Conservation (phyloP, 2,329 filamentous ascomycete species). For the Aureobasidium sp. region DNA sequence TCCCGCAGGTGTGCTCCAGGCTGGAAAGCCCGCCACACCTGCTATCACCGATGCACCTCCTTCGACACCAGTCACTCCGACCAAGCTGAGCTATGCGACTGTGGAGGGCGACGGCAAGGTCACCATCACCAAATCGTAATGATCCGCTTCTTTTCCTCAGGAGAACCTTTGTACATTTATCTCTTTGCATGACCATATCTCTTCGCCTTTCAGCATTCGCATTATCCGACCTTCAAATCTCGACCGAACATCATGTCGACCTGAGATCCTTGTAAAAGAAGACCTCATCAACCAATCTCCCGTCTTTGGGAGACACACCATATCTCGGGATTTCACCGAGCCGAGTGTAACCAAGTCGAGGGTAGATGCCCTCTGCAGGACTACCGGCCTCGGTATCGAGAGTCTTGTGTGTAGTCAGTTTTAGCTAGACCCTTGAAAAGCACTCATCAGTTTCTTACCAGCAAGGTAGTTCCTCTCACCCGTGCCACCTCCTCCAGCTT, state of each 20-base stretch:
- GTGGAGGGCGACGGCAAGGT: conserved; percentile 24
- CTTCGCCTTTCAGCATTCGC: neutral
- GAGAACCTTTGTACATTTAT: conserved; percentile 4
- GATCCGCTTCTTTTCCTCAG: neutral
- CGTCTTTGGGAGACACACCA: conserved; percentile 38
- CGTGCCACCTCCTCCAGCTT: conserved; percentile 48
- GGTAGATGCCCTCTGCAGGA: conserved; percentile 46
- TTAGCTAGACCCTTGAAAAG: neutral
- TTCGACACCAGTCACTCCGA: conserved; percentile 17
- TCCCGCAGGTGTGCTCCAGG: conserved; percentile 61
- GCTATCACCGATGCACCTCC: conserved; percentile 29
- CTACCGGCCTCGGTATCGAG: conserved; percentile 46
- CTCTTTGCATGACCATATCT: neutral
- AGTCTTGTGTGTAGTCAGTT: conserved; percentile 29
- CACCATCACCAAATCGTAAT: conserved; percentile 20
- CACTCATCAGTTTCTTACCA: conserved; percentile 37
- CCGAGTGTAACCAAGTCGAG: conserved; percentile 47
- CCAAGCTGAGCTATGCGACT: conserved; percentile 26
- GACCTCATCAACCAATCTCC: conserved; percentile 42
- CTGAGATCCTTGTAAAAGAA: conserved; percentile 53
- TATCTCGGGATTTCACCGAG: conserved; percentile 49
- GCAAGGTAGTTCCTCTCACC: conserved; percentile 39
- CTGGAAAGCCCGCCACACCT: conserved; percentile 20
- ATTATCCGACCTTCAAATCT: neutral
- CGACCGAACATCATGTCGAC: neutral